Percentiles rank a stretch among this genome's conserved stretches.
These are phyloP conservation scores for Mycena polygramma DNA, from an alignment of 768 basidiomycete species.

Conservation along the genomic window DNA sequence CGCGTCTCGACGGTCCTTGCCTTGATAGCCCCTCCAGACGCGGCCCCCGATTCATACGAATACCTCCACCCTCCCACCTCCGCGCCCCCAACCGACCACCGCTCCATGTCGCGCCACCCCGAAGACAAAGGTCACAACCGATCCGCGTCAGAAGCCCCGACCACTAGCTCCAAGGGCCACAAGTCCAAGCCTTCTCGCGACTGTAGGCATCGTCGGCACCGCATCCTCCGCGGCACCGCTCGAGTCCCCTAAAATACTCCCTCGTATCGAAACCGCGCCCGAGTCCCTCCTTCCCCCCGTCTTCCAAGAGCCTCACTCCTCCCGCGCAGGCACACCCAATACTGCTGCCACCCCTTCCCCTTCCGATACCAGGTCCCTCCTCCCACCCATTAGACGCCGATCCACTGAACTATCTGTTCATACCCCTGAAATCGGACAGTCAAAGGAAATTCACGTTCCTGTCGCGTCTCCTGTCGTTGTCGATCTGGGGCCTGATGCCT, in stretches of 20 bases:
- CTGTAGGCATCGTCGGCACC: constrained; percentile 66
- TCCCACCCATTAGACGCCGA: constrained; percentile 31
- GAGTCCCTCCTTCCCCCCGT: constrained; percentile 46
- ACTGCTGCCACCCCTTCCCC: constrained; percentile 16
- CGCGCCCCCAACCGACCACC: constrained; percentile 53
- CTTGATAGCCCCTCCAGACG: constrained; percentile 81
- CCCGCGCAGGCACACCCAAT: constrained; percentile 38
- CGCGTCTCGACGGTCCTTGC: constrained; percentile 66
- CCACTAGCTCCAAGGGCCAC: constrained; percentile 38
- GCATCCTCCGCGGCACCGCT: constrained; percentile 30
- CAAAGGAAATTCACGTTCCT: constrained; percentile 68
- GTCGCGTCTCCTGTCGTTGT: constrained; percentile 76
- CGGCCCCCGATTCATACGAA: constrained; percentile 64
- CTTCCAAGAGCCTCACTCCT: constrained; percentile 51
- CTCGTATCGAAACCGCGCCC: constrained; percentile 43
- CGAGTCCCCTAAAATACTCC: constrained; percentile 33
- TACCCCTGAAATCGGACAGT: constrained; percentile 75
- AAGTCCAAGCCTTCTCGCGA: constrained; percentile 51
- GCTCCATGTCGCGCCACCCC: constrained; percentile 31
- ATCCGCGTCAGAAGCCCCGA: constrained; percentile 61
- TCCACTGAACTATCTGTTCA: constrained; percentile 54
- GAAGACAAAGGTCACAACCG: constrained; percentile 53
- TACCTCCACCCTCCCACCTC: constrained; percentile 66
- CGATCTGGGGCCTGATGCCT: constrained; percentile 53
- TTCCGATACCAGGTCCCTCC: constrained; percentile 28